Conservation (phyloP, 179 eudicot species). For the Camellia oleifera region DNA sequence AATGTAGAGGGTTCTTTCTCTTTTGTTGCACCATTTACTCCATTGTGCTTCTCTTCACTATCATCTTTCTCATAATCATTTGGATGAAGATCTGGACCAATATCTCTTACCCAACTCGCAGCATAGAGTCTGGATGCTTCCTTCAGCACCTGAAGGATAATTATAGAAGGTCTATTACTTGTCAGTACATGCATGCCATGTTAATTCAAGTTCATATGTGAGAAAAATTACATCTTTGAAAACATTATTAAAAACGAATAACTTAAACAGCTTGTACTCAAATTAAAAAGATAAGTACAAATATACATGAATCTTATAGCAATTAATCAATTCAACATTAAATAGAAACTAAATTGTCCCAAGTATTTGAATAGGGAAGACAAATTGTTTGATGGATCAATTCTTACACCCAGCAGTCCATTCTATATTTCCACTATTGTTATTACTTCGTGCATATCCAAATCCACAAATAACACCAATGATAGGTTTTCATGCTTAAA, state of each 20-base stretch:
- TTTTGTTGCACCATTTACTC: conserved; percentile 26
- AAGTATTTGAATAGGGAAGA: neutral
- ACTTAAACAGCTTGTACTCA: neutral
- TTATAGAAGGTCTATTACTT: neutral
- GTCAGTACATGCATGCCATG: neutral
- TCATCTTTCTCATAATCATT: conserved; percentile 58
- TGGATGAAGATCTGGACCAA: conserved; percentile 92
- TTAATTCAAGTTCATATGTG: too few relatives aligned
- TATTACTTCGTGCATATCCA: too few relatives aligned
- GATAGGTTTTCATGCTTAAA: conserved; percentile 1
- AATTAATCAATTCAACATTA: neutral
- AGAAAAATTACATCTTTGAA: too few relatives aligned
- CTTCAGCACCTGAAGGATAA: conserved; percentile 53
- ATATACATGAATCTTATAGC: neutral
- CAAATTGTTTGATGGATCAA: neutral
- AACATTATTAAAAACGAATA: neutral
- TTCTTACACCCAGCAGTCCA: neutral
- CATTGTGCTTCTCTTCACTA: conserved; percentile 27
- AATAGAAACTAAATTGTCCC: neutral
- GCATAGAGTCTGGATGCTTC: conserved; percentile 78
- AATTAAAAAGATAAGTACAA: neutral
- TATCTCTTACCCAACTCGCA: conserved; percentile 93
- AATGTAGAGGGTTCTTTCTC: conserved; percentile 65
- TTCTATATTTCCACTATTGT: neutral
- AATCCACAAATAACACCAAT: neutral